phyloP scores from a whole-genome alignment of 1,139 yeast genomes.

The Saccharomyces hybrid region DNA sequence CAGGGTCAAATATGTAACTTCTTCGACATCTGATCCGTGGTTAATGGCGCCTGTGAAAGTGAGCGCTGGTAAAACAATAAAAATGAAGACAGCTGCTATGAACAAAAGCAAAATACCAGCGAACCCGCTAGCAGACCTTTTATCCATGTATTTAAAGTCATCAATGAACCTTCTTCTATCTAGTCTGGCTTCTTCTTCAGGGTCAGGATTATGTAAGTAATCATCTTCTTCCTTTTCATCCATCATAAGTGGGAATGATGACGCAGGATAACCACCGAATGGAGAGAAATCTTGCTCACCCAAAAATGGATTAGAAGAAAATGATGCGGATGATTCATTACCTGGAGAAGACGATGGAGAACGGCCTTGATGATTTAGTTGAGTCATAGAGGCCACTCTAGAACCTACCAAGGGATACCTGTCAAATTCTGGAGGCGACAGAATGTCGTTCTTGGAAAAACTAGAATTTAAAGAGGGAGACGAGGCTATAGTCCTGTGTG shows the following conservation, averaged over 20 bases:
- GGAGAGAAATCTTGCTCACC: slow-evolving; percentile 55
- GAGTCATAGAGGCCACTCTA: slow-evolving; percentile 39
- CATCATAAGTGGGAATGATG: slow-evolving; percentile 73
- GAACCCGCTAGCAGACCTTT: slow-evolving; percentile 48
- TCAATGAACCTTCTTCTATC: slow-evolving; percentile 54
- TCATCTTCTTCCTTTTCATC: slow-evolving; percentile 92
- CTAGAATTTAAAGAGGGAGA: slow-evolving; percentile 14
- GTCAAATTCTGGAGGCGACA: slow-evolving; percentile 47
- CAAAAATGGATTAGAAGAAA: slow-evolving; percentile 30
- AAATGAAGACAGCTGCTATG: slow-evolving; percentile 54
- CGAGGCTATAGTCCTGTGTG: slow-evolving; percentile 5
- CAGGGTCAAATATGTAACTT: slow-evolving; percentile 37
- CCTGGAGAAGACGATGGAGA: slow-evolving; percentile 5
- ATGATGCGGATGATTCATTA: slow-evolving; percentile 17
- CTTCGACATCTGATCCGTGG: slow-evolving; percentile 26
- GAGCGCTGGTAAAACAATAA: slow-evolving; percentile 62
- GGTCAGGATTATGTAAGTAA: slow-evolving; percentile 86
- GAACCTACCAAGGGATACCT: slow-evolving; percentile 51
- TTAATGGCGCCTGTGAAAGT: slow-evolving; percentile 59
- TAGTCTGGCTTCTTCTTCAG: slow-evolving; percentile 72
- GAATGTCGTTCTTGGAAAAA: slow-evolving; percentile 23
- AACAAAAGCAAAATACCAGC: slow-evolving; percentile 49
- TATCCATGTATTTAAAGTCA: slow-evolving; percentile 55
- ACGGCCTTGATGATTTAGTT: slow-evolving; percentile 7
- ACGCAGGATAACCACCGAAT: slow-evolving; percentile 90